Evolutionary conservation across 192 early-diverging fungal genomes (phyloP), one percentile per base, ranked within the genome.

Genomic region (Glomus cerebriforme): DNA sequence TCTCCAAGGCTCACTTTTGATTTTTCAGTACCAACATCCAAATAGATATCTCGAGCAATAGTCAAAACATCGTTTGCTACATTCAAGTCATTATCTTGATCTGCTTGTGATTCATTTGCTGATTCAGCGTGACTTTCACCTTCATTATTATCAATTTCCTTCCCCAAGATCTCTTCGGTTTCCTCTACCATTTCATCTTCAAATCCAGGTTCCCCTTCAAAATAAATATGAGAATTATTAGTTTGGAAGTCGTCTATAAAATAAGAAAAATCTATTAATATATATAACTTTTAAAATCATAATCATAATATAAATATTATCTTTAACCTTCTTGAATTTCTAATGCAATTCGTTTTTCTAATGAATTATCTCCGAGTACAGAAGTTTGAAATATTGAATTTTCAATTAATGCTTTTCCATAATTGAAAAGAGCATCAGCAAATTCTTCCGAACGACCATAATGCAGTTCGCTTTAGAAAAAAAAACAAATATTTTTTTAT

Each of bases 1-100:
- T 93, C 91, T 35, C 92, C 88, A 77, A 92, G 81, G 79, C 89
- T 76, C 43, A 87, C 67, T 78, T 87, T 80, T 15, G 85, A 79
- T 49, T 86, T 85, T 49, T 88, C 82, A 10, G 78, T 81, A 10
- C 82, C 86, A 22, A 77, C 68, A 27, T 92, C 89, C 66, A 87
- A 84, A 64, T 92, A 95, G 7, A 95, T 92, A 3, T 96, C 85
- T 31, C 96, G 91, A n/a, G 94, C 93, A 29, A 94, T 78, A 74
- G 95, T 94, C 60, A 97, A 85, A 17, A 92, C 89, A 59, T 95
- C 91, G 94, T 94, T 96, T 1, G 96, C 96, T 8, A 92, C 84
- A 26, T 88, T 87, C 27, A 95, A 90, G 80, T 95, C 92, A 66
- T 93, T 93, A 13, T 83, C 82, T 8, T 80, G 69, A 27, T 70